Evolutionary conservation across 2,329 filamentous ascomycete genomes (phyloP).

Genomic region (Aspergillus pseudonomiae): DNA sequence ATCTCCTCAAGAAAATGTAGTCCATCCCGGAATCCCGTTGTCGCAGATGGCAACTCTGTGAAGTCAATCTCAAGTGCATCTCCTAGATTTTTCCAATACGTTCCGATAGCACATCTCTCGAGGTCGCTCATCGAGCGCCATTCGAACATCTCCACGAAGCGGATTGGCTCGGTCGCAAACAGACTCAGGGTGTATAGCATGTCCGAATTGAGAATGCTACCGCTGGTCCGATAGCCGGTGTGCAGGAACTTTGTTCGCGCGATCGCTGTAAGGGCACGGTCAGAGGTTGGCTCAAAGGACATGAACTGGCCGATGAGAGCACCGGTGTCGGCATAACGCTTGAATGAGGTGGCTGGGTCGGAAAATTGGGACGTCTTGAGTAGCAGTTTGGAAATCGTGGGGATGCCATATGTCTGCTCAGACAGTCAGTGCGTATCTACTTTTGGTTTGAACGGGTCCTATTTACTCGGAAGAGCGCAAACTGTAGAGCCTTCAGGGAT

Average conservation of each 20-base stretch:
- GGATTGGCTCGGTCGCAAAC: slow-evolving; percentile 66
- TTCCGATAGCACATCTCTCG: slow-evolving; percentile 67
- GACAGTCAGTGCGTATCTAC: background rate
- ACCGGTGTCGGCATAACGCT: slow-evolving; percentile 57
- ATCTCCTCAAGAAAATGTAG: slow-evolving; percentile 57
- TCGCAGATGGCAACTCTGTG: slow-evolving; percentile 43
- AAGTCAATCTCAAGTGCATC: slow-evolving; percentile 69
- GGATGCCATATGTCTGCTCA: slow-evolving; percentile 58
- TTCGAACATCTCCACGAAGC: slow-evolving; percentile 67
- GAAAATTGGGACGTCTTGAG: slow-evolving; percentile 54
- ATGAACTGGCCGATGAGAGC: slow-evolving; percentile 54
- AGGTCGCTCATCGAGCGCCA: slow-evolving; percentile 70
- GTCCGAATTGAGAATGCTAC: slow-evolving; percentile 64
- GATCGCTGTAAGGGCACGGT: slow-evolving; percentile 55
- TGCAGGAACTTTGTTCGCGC: slow-evolving; percentile 68
- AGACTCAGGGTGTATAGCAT: slow-evolving; percentile 67
- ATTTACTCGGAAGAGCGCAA: slow-evolving; percentile 59
- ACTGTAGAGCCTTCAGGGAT: slow-evolving; percentile 55
- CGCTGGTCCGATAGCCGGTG: slow-evolving; percentile 56
- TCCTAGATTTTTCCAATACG: slow-evolving; percentile 72
- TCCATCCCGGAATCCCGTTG: slow-evolving; percentile 50
- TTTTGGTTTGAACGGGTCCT: background rate
- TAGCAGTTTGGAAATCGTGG: slow-evolving; percentile 55
- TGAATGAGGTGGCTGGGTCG: slow-evolving; percentile 49
- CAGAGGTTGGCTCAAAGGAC: slow-evolving; percentile 45